Conservation (phyloP, 2,329 filamentous ascomycete genomes). For the Colletotrichum magnum region DNA sequence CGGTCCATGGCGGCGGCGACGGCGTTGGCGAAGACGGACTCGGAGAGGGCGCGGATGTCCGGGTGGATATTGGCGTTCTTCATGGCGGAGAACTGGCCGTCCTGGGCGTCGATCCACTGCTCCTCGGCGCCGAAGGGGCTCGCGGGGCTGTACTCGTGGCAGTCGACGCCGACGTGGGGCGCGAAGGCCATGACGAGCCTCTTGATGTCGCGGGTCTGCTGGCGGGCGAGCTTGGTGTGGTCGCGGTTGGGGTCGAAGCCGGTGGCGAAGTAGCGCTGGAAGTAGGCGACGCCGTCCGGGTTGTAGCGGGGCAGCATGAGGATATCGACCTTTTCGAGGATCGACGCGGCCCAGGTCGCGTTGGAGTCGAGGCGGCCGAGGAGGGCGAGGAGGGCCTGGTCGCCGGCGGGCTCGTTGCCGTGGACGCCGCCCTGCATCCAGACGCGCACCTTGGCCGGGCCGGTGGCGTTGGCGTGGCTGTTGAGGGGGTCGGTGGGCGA, state of each 20-base stretch:
- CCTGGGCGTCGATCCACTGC: slow-evolving; percentile 45
- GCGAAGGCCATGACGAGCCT: slow-evolving; percentile 45
- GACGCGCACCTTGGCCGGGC: slow-evolving; percentile 46
- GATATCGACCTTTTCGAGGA: slow-evolving; percentile 48
- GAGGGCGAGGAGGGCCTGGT: slow-evolving; percentile 48
- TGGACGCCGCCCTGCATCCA: slow-evolving; percentile 51
- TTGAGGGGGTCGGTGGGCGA: slow-evolving; percentile 2
- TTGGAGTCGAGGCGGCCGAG: slow-evolving; percentile 49
- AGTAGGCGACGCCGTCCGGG: slow-evolving; percentile 52
- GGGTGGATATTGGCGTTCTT: slow-evolving; percentile 52
- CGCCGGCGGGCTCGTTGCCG: slow-evolving; percentile 51
- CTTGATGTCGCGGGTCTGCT: slow-evolving; percentile 51
- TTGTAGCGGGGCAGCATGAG: slow-evolving; percentile 51
- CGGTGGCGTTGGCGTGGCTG: slow-evolving; percentile 35
- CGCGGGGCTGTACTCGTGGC: slow-evolving; percentile 49
- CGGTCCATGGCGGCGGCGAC: slow-evolving; percentile 48
- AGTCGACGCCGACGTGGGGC: slow-evolving; percentile 51
- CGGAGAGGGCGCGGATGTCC: slow-evolving; percentile 47
- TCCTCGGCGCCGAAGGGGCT: slow-evolving; percentile 40
- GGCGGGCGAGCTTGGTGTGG: slow-evolving; percentile 50
- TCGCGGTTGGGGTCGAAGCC: slow-evolving; percentile 52
- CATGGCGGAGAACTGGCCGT: slow-evolving; percentile 50
- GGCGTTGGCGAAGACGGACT: slow-evolving; percentile 47
- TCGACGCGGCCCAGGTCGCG: slow-evolving; percentile 46
- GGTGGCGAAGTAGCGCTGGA: slow-evolving; percentile 48